A percentile compares a stretch with the other conserved stretches of the same genome.
Evolutionary conservation across 1,139 yeast genomes (phyloP).

Genomic region (Geotrichum restrictum): DNA sequence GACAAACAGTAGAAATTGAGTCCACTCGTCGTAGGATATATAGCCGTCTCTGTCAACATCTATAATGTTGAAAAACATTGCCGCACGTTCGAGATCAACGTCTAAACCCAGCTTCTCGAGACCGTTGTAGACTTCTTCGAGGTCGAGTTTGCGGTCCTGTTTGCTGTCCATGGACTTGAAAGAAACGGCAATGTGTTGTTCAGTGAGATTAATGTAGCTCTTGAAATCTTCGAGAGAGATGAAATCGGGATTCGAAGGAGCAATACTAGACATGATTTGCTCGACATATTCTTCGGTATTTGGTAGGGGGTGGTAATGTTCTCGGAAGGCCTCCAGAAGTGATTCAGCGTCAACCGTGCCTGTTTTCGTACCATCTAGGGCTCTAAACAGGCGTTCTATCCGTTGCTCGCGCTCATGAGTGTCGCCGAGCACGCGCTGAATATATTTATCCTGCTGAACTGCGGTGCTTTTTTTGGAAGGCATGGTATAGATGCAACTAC

Average conservation of each 20-base stretch:
- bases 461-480: background rate
- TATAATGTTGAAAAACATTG: conserved; percentile 55
- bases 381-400: conserved; percentile 34
- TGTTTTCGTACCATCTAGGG: conserved; percentile 26
- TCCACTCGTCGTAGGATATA: conserved; percentile 81
- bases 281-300: conserved; percentile 59
- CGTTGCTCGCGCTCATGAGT: conserved; percentile 34
- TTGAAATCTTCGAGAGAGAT: conserved; percentile 62
- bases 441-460: background rate
- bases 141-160: conserved; percentile 67
- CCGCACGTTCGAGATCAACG: conserved; percentile 55
- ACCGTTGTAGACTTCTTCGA: conserved; percentile 64
- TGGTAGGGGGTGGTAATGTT: conserved; percentile 47
- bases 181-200: conserved; percentile 64
- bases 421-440: conserved; percentile 8
- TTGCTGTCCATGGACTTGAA: conserved; percentile 69
- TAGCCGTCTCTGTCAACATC: conserved; percentile 63
- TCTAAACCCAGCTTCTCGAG: conserved; percentile 51
- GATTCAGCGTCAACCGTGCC: conserved; percentile 28
- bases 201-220: conserved; percentile 57
- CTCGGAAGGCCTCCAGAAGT: conserved; percentile 28
- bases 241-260: conserved; percentile 52
- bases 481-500: no score
- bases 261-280: conserved; percentile 54
- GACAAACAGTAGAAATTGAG: conserved; percentile 73